These are phyloP conservation scores for Malus hybrid DNA, from an alignment of 331 rosid species.

Conservation along the genomic window DNA sequence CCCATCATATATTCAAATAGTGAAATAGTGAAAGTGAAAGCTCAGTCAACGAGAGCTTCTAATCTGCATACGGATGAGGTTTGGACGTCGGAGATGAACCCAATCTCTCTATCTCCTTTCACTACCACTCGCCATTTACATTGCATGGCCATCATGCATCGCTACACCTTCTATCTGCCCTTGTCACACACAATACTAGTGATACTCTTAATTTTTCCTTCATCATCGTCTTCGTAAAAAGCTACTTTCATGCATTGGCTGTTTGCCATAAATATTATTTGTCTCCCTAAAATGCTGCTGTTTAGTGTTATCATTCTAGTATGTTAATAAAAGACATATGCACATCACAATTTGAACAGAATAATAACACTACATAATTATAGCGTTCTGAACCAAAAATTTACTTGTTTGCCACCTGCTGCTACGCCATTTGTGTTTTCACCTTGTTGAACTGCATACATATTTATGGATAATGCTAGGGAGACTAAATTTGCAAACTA, in stretches of 20 bases:
- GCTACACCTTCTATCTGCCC: background rate
- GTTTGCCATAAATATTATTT: background rate
- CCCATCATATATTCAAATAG: no score
- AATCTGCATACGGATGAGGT: constrained; percentile 65
- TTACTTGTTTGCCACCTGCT: background rate
- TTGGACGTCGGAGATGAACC: constrained; percentile 51
- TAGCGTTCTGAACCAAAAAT: no score
- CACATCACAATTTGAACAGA: no score
- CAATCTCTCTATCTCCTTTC: background rate
- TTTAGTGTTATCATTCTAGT: no score
- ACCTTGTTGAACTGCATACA: no score
- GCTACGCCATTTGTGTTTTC: background rate
- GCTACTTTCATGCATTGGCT: background rate
- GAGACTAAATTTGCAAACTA: no score
- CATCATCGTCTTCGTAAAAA: background rate
- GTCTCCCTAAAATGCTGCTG: no score
- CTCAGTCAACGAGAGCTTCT: constrained; percentile 56
- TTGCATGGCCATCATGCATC: background rate
- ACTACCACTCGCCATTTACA: background rate
- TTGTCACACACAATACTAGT: background rate
- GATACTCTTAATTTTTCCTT: background rate
- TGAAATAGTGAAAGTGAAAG: constrained; percentile 24
- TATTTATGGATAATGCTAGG: no score
- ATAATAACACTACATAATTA: no score
- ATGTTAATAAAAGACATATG: no score